Evolutionary conservation across 352 stramenopile genomes (phyloP), one percentile per base, ranked within the genome.

Genomic region (Pythium phragmitis): DNA sequence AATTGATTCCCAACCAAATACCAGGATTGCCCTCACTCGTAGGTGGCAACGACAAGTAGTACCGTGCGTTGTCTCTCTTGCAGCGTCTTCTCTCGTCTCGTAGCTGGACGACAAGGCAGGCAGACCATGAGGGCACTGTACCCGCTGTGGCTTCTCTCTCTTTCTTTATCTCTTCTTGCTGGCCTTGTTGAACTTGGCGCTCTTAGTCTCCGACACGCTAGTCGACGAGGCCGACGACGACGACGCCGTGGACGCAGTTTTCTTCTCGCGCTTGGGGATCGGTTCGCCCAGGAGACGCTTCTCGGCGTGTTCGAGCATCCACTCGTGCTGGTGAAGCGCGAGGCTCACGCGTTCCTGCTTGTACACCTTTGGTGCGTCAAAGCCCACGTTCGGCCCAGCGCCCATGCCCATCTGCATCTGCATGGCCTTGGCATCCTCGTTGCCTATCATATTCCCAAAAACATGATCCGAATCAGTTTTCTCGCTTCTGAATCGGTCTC

Each of bases 391-490:
- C 13, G 81, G 81, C 5, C 76, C 84, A 0, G 82, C 85, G 6
- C 82, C 84, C 88, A 97, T 97, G 53, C 88, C 87, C 89, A 97
- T 96, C 70, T 98, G 89, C 88, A 96, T 91, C 67, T 96, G 88
- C 83, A 96, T 96, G 43, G 90, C 85, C 69, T 94, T 88, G 60
- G 88, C 73, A 52, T 97, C 88, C 52, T 98, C 91, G 53, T 87
- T 92, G 45, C 57, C 57, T 65, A 3, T 11, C 34, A 39, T 39
- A 39, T 12, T 9, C 7, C 23, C 17, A 11, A 26, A 39, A 43
- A n/a, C 9, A 21, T n/a, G 7, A 46, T 46, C 13, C 39, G 16
- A 46, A 39, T 39, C 34, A 39, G 34, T 21, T 37, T 37, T 3
- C 26, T 30, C 26, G 26, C 26, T 30, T 30, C 26, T 30, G 26